A percentile compares a stretch with the other conserved stretches of the same genome.
These are phyloP conservation scores for Hordeum marinum DNA, from an alignment of 176 grass and related monocot species.

Conservation along the genomic window DNA sequence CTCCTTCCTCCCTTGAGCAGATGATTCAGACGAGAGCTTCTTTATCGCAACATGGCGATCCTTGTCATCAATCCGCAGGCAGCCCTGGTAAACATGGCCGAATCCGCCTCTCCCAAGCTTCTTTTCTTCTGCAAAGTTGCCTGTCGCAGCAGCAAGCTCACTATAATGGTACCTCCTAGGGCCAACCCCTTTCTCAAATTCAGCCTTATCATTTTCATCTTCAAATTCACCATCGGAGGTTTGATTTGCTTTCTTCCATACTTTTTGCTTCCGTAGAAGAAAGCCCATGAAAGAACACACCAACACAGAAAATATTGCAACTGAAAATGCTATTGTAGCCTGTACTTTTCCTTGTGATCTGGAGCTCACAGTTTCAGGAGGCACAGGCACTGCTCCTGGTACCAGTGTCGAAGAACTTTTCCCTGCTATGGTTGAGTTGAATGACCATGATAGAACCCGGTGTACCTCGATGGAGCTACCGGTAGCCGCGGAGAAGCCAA, in stretches of 20 bases:
- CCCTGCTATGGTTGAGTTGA: slow-evolving; percentile 9
- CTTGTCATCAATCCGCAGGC: background rate
- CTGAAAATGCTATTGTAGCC: background rate
- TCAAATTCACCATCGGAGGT: background rate
- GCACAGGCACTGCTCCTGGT: background rate
- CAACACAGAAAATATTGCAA: background rate
- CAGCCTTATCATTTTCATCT: background rate
- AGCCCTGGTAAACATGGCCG: slow-evolving; percentile 16
- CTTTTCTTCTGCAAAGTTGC: slow-evolving; percentile 14
- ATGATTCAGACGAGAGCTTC: slow-evolving; percentile 9
- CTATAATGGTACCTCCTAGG: slow-evolving; percentile 7
- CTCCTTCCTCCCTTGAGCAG: slow-evolving; percentile 16
- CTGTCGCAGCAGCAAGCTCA: background rate
- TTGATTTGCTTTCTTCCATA: background rate
- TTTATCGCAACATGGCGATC: slow-evolving; percentile 10
- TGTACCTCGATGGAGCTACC: background rate
- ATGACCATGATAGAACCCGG: slow-evolving; percentile 30
- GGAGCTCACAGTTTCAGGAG: background rate
- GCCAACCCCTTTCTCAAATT: slow-evolving; percentile 4
- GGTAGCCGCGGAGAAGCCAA: slow-evolving; percentile 45
- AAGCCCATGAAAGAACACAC: background rate
- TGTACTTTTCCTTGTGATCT: background rate
- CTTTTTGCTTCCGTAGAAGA: background rate
- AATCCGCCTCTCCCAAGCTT: slow-evolving; percentile 26
- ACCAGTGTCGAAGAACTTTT: background rate